Percentiles rank a stretch among this genome's conserved stretches.
Evolutionary conservation across 805 yeast species (phyloP).

Genomic region (Candida nitratophila): DNA sequence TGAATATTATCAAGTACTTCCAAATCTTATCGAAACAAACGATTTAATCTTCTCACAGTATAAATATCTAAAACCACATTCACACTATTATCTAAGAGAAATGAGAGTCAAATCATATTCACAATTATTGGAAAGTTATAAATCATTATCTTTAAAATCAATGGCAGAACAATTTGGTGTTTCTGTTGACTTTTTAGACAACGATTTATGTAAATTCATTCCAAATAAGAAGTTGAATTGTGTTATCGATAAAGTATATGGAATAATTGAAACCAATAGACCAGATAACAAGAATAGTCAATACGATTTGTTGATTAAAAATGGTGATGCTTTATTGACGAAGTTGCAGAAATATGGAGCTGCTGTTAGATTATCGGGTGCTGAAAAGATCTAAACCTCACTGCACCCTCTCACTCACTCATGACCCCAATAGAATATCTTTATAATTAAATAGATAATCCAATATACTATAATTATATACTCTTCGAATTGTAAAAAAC

Average conservation of each 20-base stretch:
- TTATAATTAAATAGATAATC: too few species aligned
- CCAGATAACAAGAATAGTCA: constrained; percentile 96
- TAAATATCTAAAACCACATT: constrained; percentile 66
- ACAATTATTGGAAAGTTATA: constrained; percentile 90
- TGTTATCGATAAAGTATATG: constrained; percentile 92
- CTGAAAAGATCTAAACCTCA: constrained; percentile 55
- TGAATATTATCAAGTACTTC: constrained; percentile 76
- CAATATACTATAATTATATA: too few species aligned
- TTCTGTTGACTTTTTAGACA: constrained; percentile 78
- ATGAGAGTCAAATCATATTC: constrained; percentile 93
- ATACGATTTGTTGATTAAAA: constrained; percentile 80
- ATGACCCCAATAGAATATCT: background rate
- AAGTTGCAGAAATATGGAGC: constrained; percentile 96
- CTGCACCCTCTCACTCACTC: too few species aligned
- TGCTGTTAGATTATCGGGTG: constrained; percentile 91
- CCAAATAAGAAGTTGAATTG: constrained; percentile 93
- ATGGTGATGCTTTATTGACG: constrained; percentile 87
- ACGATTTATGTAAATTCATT: constrained; percentile 81
- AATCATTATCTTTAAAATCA: constrained; percentile 78
- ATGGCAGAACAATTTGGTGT: constrained; percentile 95
- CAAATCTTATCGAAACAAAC: constrained; percentile 68
- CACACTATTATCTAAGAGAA: constrained; percentile 82
- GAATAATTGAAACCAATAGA: constrained; percentile 89
- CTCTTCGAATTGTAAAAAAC: too few species aligned
- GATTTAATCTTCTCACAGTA: constrained; percentile 61